Evolutionary conservation across 768 basidiomycete species (phyloP).

Genomic region (Heimioporus sp.): DNA sequence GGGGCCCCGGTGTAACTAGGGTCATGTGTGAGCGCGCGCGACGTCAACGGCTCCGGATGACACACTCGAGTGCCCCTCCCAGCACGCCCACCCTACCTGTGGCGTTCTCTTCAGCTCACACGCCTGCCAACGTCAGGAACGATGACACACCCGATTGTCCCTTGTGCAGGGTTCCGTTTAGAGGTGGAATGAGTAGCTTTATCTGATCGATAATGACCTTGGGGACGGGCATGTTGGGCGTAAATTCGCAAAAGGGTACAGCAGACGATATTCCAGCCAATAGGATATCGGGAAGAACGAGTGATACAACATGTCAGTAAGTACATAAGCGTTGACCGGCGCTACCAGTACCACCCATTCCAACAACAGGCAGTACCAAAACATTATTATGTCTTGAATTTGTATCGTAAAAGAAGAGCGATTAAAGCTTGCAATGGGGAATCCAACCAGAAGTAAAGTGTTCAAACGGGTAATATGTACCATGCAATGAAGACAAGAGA

Average conservation of each 20-base stretch:
- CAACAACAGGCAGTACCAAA: slow-evolving; percentile 11
- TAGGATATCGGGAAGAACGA: slow-evolving; percentile 19
- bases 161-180: slow-evolving; percentile 87
- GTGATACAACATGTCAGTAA: slow-evolving; percentile 30
- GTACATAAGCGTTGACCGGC: slow-evolving; percentile 16
- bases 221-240: slow-evolving; percentile 55
- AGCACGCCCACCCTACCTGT: slow-evolving; percentile 91
- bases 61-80: slow-evolving; percentile 91
- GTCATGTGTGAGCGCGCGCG: background rate
- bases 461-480: slow-evolving; percentile 31
- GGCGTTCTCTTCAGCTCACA: background rate
- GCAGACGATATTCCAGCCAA: background rate
- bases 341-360: slow-evolving; percentile 11
- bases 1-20: slow-evolving; percentile 96
- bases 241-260: background rate
- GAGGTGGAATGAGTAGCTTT: slow-evolving; percentile 83
- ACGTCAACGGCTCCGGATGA: slow-evolving; percentile 1
- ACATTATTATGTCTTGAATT: slow-evolving; percentile 25
- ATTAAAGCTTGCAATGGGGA: slow-evolving; percentile 3
- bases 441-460: slow-evolving; percentile 16
- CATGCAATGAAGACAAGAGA: slow-evolving; percentile 5
- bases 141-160: slow-evolving; percentile 78
- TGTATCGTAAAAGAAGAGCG: slow-evolving; percentile 21
- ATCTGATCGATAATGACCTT: slow-evolving; percentile 66
- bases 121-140: background rate